Base-by-base conservation (phyloP, 2,329 filamentous ascomycete species). In the Ceratocystis cubensis region DNA sequence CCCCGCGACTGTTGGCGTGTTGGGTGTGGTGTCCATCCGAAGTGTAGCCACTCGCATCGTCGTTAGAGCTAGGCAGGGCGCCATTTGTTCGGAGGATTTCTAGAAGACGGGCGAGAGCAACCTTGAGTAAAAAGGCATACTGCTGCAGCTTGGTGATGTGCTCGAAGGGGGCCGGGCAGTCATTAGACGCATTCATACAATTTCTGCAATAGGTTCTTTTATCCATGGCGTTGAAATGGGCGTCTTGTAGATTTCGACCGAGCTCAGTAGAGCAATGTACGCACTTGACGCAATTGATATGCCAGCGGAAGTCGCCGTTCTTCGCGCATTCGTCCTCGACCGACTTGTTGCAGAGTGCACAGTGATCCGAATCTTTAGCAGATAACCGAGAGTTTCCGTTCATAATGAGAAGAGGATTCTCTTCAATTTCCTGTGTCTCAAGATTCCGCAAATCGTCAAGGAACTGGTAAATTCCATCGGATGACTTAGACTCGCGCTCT, bases 281-380 rank as follows among this genome's bases (percentile, higher is more conserved):
- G 75, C 94, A 99, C 65, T 83, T 86, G 69, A 96, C 82, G 75
- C 95, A 96, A 59, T 82, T 82, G 59, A 90, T 78, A 74, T 99
- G 94, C 85, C 93, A 96, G 70, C 92, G 85, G 73, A 83, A 83
- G 68, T 93, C 85, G 56, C 85, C 86, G 69, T 82, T 81, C 71
- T 87, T 85, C 69, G 89, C 84, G 74, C 94, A 99, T 74, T 95
- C 93, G 74, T 97, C 93, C 73, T 99, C 94, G 66, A 99, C 93
- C 8, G 94, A 89, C 70, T 91, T 88, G 69, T 86, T 83, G 76
- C 94, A 99, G 28, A 83, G 77, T 3, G 83, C 80, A 74, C 94
- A 99, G 69, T 94, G 88, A 75, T 99, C 94, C 2, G 89, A 92
- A 71, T 88, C 84, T 72, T 88, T 85, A 62, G 88, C 84, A 8